Evolutionary conservation across 1,139 yeast genomes (phyloP), one percentile per base, ranked within the genome.

Genomic region (Zygosaccharomyces sapae): DNA sequence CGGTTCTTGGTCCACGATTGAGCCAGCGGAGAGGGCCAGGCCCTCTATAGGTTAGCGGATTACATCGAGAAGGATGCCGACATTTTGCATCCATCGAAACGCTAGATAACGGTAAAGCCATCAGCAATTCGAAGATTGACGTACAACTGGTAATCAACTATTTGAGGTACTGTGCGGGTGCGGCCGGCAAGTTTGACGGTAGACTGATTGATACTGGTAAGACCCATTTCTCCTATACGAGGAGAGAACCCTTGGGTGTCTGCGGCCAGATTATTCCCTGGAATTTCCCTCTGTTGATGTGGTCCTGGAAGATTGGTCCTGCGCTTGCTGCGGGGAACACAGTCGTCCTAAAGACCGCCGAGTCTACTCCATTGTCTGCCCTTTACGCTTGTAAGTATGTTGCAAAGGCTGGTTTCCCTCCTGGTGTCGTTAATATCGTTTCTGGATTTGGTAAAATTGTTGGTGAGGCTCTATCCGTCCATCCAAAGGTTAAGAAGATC

Each of bases 71-170:
- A 75, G 55, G 73, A 82, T 53, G 69, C 71, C 55, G 86, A 82
- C 34, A 63, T 76, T 33, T 82, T 50, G 65, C 66, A n/a, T 70
- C 80, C 7, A 75, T 83, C 59, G 90, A 83, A 67, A 81, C 89
- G n/a, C 71, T 84, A 73, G 89, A 83, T 63, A 81, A 84, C 47
- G 90, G 90, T 64, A 83, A 83, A 64, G 76, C 86, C 42, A 73
- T 77, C 55, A 68, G 68, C 33, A 74, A 71, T 59, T 69, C 79
- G 9, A 62, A 67, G 50, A 73, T 69, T 46, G 90, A 83, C 63
- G 74, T 83, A 43, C 75, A 71, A 50, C 74, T 80, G 51, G 78
- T 81, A 49, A 69, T 79, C 56, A 69, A 69, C 48, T 79, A 78
- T 55, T 67, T 81, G 62, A 76, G 79, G 62, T 80, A 82, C 51